These are phyloP conservation scores for Anthoceros angustus DNA, from an alignment of 225 moss, liverwort and hornwort species.

Conservation along the genomic window DNA sequence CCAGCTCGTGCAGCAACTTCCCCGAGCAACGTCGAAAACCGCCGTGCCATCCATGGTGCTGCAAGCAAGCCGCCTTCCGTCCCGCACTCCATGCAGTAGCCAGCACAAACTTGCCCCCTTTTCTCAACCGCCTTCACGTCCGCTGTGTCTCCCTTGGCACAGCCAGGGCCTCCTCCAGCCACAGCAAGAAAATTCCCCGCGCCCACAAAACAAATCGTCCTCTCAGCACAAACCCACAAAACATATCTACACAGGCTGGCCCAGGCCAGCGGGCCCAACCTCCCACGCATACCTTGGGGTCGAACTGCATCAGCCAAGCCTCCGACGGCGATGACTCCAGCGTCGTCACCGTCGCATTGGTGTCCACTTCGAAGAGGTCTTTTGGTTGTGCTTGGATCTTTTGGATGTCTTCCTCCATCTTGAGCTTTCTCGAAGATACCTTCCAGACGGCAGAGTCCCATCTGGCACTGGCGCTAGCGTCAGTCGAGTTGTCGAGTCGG, in stretches of 20 bases:
- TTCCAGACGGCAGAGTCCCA: too few species aligned
- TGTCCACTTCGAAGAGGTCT: too few species aligned
- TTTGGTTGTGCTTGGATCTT: too few species aligned
- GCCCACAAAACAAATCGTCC: not conserved
- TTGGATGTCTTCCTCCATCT: too few species aligned
- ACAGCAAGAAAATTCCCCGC: slow-evolving; percentile 74
- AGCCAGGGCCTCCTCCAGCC: slow-evolving; percentile 70
- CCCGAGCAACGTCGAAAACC: slow-evolving; percentile 52
- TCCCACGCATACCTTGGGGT: slow-evolving; percentile 57
- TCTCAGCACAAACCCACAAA: not conserved
- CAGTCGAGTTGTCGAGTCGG: too few species aligned
- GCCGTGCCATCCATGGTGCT: slow-evolving; percentile 88
- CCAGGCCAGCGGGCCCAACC: slow-evolving; percentile 6
- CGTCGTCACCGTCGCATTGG: slow-evolving; percentile 66
- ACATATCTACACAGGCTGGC: not conserved
- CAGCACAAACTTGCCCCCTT: slow-evolving; percentile 63
- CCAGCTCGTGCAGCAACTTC: slow-evolving; percentile 66
- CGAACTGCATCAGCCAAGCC: slow-evolving; percentile 92
- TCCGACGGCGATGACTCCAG: slow-evolving; percentile 87
- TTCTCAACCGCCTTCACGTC: slow-evolving; percentile 51
- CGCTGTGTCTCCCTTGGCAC: slow-evolving; percentile 39
- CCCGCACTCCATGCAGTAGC: slow-evolving; percentile 90
- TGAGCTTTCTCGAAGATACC: too few species aligned
- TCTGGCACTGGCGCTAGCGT: too few species aligned
- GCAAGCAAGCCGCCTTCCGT: slow-evolving; percentile 80